Conservation (phyloP, 2,329 filamentous ascomycete genomes). For the Macrophomina pseudophaseolina region DNA sequence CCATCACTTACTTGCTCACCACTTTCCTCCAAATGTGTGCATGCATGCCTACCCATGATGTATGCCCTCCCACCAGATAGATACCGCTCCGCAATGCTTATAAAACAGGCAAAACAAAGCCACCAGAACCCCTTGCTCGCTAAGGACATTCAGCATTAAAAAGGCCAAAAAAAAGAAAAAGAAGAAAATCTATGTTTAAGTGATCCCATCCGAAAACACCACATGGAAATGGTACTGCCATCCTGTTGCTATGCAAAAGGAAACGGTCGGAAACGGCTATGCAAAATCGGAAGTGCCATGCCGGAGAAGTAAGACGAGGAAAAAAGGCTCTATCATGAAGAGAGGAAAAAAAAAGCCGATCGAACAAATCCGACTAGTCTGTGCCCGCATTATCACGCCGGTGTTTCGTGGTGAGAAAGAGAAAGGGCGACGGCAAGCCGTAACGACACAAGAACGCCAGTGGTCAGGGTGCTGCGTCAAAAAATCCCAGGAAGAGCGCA, state of each 20-base stretch:
- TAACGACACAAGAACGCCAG: not conserved
- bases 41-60: not conserved
- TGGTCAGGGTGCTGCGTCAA: not conserved
- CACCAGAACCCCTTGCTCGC: slow-evolving; percentile 3
- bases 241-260: slow-evolving; percentile 4
- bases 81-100: slow-evolving; percentile 1
- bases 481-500: not conserved
- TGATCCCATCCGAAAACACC: not conserved
- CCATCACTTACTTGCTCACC: too few species aligned
- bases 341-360: not conserved
- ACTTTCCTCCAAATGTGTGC: not conserved
- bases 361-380: not conserved
- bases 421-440: not conserved
- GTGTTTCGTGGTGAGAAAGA: not conserved
- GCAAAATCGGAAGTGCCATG: not conserved
- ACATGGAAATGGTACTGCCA: not conserved
- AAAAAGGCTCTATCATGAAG: slow-evolving; percentile 1
- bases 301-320: not conserved
- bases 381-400: not conserved
- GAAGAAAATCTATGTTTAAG: not conserved
- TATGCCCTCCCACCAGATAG: not conserved
- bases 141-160: not conserved
- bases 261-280: not conserved
- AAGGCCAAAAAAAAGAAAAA: not conserved
- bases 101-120: not conserved